Conservation (phyloP, 768 basidiomycete species). For the Daedaleopsis nitida region DNA sequence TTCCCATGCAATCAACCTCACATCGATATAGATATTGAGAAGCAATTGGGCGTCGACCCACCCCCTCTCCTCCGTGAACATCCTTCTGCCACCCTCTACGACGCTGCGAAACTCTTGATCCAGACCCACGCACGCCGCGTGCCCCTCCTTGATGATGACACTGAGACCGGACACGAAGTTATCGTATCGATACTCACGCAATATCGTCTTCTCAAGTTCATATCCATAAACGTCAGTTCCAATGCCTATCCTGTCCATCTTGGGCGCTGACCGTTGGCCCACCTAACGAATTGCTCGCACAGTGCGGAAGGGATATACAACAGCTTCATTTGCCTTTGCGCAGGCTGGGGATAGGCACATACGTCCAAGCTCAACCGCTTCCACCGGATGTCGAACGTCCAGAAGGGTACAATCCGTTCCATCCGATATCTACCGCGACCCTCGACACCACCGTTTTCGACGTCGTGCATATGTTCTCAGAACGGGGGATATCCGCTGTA, state of each 20-base stretch:
- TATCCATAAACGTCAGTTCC: constrained; percentile 85
- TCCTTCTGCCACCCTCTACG: constrained; percentile 84
- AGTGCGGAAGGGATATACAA: constrained; percentile 88
- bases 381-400: constrained; percentile 48
- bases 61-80: constrained; percentile 90
- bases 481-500: constrained; percentile 93
- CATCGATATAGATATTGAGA: constrained; percentile 79
- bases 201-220: constrained; percentile 97
- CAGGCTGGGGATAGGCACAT: constrained; percentile 91
- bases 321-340: constrained; percentile 80
- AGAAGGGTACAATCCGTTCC: constrained; percentile 69
- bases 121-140: constrained; percentile 94
- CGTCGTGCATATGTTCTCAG: constrained; percentile 98
- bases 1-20: constrained; percentile 12
- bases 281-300: neutral
- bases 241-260: neutral
- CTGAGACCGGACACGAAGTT: constrained; percentile 93
- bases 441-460: constrained; percentile 93
- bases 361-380: constrained; percentile 51
- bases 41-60: constrained; percentile 85
- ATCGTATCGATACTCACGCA: constrained; percentile 96
- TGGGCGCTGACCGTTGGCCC: neutral
- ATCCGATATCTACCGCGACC: constrained; percentile 91
- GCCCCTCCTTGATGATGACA: constrained; percentile 90
- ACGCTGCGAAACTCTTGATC: constrained; percentile 87